These are phyloP conservation scores for Paspalum notatum DNA, from an alignment of 176 grass and related monocot genomes.

Conservation along the genomic window DNA sequence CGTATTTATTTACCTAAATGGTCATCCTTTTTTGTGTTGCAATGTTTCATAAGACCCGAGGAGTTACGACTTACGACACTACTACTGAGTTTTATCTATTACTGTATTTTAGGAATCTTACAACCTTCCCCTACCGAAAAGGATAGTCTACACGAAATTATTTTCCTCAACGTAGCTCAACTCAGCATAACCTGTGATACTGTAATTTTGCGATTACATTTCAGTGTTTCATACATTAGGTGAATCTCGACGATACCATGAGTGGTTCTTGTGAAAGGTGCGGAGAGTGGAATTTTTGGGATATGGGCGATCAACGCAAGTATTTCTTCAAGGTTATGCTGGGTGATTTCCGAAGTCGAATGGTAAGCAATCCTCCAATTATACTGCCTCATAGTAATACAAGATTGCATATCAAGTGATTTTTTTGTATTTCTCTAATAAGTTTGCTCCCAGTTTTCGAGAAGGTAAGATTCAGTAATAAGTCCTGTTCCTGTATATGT, in stretches of 20 bases:
- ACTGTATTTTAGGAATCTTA: background rate
- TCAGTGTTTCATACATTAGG: background rate
- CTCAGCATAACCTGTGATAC: background rate
- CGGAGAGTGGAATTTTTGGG: background rate
- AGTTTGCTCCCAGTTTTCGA: background rate
- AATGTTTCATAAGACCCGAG: no score
- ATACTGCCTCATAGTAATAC: background rate
- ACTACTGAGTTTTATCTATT: background rate
- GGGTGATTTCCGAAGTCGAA: slow-evolving; percentile 33
- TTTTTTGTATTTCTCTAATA: background rate
- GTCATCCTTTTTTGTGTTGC: no score
- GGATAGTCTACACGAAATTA: background rate
- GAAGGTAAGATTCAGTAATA: background rate
- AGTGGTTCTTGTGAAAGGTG: slow-evolving; percentile 5
- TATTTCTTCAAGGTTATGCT: slow-evolving; percentile 46
- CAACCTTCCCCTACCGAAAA: background rate
- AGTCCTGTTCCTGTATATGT: background rate
- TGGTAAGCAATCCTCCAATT: slow-evolving; percentile 26
- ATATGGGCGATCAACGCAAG: slow-evolving; percentile 23
- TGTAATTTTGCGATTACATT: background rate
- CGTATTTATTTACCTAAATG: no score
- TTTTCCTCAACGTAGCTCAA: background rate
- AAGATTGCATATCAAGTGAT: background rate
- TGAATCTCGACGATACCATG: background rate
- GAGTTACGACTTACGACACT: background rate